Evolutionary conservation across 768 basidiomycete species (phyloP), one percentile per base, ranked within the genome.

Genomic region (Pleurotus ostreatus): DNA sequence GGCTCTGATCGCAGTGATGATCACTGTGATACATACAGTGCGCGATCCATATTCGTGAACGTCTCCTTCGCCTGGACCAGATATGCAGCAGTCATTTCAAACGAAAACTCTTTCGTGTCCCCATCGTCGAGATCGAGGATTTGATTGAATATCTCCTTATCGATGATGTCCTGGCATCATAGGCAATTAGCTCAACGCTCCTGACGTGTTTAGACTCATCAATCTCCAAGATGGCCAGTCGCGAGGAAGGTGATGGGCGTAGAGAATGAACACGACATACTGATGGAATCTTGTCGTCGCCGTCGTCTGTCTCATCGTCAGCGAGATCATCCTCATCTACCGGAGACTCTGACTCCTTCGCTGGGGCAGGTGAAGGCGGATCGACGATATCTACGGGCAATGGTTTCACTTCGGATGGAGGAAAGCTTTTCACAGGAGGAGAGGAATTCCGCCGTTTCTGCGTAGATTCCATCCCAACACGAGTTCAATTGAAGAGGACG

Each of bases 111-210:
- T 55, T 76, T 78, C 4, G 74, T 73, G 56, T 83, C 88, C n/a
- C 84, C 90, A 7, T 94, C 94, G 67, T 93, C 97, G 64, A 98
- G 82, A 52, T 98, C 95, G 60, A 94, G 79, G 60, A 98, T 84
- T 71, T 98, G 96, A 4, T 69, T 63, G 68, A 99, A 93, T 15
- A 81, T 87, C 0, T 87, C 85, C 83, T 85, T 82, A 68, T 97
- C 83, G 65, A 98, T 83, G 26, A 53, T 53, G 18, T 12, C 5
- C 51, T 53, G 23, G 11, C 48, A 34, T 34, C 22, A n/a, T 15
- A 34, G 22, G n/a, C 46, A 20, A 34, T 49, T 26, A 47, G 46
- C 26, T 49, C 25, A 49, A 26, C 23, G 20, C 7, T 49, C 26
- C 13, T n/a, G 15, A 34, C 48, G 37, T 34, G 12, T 26, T 34